A percentile compares a stretch with the other conserved stretches of the same genome.
Conservation (phyloP, 2,329 filamentous ascomycete species). For the Magnaporthiopsis rhizophila region DNA sequence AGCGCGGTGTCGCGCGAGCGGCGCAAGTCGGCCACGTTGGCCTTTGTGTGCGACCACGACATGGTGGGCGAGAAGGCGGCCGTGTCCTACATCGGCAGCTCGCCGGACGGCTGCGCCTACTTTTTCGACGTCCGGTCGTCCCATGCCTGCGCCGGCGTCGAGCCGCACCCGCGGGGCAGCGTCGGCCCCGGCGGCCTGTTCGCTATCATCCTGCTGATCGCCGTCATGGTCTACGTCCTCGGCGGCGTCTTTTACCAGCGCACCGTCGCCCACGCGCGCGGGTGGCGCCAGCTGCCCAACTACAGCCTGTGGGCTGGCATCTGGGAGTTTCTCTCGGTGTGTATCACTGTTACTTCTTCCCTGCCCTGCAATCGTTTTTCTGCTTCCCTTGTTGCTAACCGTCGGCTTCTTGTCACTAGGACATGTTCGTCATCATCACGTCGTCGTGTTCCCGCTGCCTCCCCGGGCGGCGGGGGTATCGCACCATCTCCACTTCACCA, state of each 20-base stretch:
- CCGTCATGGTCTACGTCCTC: conserved; percentile 79
- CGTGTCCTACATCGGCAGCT: conserved; percentile 73
- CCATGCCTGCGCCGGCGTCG: conserved; percentile 65
- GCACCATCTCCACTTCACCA: conserved; percentile 48
- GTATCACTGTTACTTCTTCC: conserved; percentile 16
- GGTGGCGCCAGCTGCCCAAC: conserved; percentile 93
- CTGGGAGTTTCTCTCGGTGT: conserved; percentile 74
- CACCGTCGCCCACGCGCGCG: conserved; percentile 86
- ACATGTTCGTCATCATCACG: conserved; percentile 58
- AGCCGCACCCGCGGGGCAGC: conserved; percentile 65
- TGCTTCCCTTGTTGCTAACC: conserved; percentile 7
- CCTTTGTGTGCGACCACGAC: conserved; percentile 86
- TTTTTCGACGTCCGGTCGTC: conserved; percentile 87
- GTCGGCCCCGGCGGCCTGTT: conserved; percentile 71
- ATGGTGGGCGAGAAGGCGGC: conserved; percentile 58
- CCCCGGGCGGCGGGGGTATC: conserved; percentile 60
- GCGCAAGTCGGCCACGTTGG: conserved; percentile 78
- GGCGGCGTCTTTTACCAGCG: conserved; percentile 95
- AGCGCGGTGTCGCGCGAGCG: conserved; percentile 29
- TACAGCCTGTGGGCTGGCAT: conserved; percentile 89
- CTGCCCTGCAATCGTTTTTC: conserved; percentile 5
- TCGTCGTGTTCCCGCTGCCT: conserved; percentile 62
- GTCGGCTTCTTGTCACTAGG: conserved; percentile 31
- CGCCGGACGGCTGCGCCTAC: conserved; percentile 87
- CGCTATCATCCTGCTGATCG: conserved; percentile 70